Conservation (phyloP, 1,284 basidiomycete genomes). For the Puccinia novopanici region DNA sequence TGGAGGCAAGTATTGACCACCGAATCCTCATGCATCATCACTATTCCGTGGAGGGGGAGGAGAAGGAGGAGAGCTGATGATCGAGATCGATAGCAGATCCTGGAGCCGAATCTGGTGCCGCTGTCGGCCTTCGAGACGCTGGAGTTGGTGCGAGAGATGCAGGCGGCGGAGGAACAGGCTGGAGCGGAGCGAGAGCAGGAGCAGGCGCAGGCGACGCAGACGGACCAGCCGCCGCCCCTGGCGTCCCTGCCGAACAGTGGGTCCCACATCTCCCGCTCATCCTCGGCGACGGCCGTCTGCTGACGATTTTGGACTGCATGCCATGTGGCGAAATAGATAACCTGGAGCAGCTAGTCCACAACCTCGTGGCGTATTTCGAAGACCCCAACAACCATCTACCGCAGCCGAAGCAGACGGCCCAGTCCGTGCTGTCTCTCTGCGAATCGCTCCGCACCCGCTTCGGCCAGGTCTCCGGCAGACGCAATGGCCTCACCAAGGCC, state of each 20-base stretch:
- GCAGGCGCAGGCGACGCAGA: neutral
- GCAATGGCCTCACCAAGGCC: slow-evolving; percentile 41
- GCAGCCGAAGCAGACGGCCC: slow-evolving; percentile 37
- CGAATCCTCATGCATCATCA: too few species aligned
- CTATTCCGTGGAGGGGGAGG: too few species aligned
- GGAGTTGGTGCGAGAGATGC: slow-evolving; percentile 27
- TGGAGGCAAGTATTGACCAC: too few species aligned
- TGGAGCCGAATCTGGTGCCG: slow-evolving; percentile 38
- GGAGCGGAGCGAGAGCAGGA: neutral
- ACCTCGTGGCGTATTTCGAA: slow-evolving; percentile 35
- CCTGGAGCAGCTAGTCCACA: slow-evolving; percentile 5
- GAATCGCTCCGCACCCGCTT: slow-evolving; percentile 13
- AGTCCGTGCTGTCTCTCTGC: slow-evolving; percentile 23
- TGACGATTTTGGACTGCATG: too few species aligned
- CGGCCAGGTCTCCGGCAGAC: slow-evolving; percentile 37
- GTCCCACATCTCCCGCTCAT: neutral
- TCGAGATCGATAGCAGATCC: neutral
- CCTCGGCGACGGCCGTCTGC: too few species aligned
- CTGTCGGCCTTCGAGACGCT: slow-evolving; percentile 41
- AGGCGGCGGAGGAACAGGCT: slow-evolving; percentile 20
- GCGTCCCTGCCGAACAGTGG: slow-evolving; percentile 1
- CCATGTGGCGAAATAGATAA: slow-evolving; percentile 1
- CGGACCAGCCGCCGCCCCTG: neutral
- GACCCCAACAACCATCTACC: slow-evolving; percentile 26
- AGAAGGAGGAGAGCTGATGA: neutral